Evolutionary conservation across 1,284 basidiomycete species (phyloP), one percentile per base, ranked within the genome.

Genomic region (Xerocomus nothofagi): DNA sequence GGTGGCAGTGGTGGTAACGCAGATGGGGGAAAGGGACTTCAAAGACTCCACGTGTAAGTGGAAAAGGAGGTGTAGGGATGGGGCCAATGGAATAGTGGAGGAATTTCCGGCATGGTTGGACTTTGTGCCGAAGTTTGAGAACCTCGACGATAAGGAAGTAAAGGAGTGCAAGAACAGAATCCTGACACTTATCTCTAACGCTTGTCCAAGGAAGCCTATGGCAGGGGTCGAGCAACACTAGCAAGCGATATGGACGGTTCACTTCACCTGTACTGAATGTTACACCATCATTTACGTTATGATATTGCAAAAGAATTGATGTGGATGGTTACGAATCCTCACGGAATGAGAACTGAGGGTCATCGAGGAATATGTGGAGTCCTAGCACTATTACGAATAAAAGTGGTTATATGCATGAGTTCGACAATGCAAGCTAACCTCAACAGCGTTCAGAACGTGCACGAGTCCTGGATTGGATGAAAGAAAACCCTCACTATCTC

Each of bases 1-100:
- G 33, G 50, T 67, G 14, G 64, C 47, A 5, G 48, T 63, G 38
- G 53, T 63, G 8, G 69, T 73, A 5, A 75, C 68, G 21, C 75
- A 62, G 14, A 70, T 66, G 37, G 42, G 40, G 18, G 55, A 45
- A 18, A 20, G 3, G 7, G 59, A 56, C 3, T 37, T 53, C 34
- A 27, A 15, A 20, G 23, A 27, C 6, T 30, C 49, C 6, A 31
- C 30, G 17, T 62, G 64, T 7, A 31, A 33, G 17, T 62, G 64
- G 61, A 66, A 53, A 42, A 31, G n/a, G 18, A 54, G 12, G 4
- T 65, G 60, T 5, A 3, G 23, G 32, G 14, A 2, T 23, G 9
- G 38, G 11, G 64, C 64, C 17, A 11, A 4, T 3, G 38, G 29
- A 7, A 40, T 46, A 15, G 51, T 50, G 51, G 23, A 47, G 2